These are phyloP conservation scores for Castanopsis chinensis DNA, from an alignment of 306 rosid genomes.

Conservation along the genomic window DNA sequence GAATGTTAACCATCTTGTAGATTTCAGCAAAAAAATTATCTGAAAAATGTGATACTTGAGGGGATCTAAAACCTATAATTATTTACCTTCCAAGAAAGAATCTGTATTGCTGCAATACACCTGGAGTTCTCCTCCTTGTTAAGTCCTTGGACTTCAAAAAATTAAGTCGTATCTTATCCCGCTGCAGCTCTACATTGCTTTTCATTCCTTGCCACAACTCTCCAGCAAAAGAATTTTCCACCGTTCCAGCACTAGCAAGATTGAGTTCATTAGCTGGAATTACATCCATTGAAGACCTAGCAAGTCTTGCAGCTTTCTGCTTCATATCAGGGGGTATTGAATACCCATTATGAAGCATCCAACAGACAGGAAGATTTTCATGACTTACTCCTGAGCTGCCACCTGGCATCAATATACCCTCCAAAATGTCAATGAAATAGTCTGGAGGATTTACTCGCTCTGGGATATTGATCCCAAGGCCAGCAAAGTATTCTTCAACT, in stretches of 20 bases:
- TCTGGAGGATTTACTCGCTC: constrained; percentile 95
- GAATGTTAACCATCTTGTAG: neutral
- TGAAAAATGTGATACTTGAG: constrained; percentile 12
- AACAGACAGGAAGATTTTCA: constrained; percentile 74
- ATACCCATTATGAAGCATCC: constrained; percentile 88
- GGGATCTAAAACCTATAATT: neutral
- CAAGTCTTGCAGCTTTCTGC: constrained; percentile 35
- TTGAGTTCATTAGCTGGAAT: constrained; percentile 35
- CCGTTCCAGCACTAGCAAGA: constrained; percentile 23
- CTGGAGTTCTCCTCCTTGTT: constrained; percentile 73
- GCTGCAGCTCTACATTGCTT: constrained; percentile 51
- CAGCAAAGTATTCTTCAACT: constrained; percentile 79
- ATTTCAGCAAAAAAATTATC: constrained; percentile 8
- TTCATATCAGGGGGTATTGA: constrained; percentile 77
- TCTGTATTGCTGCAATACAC: constrained; percentile 67
- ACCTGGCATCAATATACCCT: constrained; percentile 60
- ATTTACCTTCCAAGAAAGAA: constrained; percentile 84
- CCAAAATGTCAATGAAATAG: constrained; percentile 85
- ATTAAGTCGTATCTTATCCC: constrained; percentile 63
- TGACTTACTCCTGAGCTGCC: constrained; percentile 52
- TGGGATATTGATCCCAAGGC: constrained; percentile 75
- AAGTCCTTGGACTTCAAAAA: constrained; percentile 74
- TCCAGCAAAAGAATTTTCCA: constrained; percentile 64
- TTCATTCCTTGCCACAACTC: constrained; percentile 89
- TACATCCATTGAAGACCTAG: constrained; percentile 26